These are phyloP conservation scores for Tillandsia fasciculata DNA, from an alignment of 176 grass and related monocot species.

Conservation along the genomic window DNA sequence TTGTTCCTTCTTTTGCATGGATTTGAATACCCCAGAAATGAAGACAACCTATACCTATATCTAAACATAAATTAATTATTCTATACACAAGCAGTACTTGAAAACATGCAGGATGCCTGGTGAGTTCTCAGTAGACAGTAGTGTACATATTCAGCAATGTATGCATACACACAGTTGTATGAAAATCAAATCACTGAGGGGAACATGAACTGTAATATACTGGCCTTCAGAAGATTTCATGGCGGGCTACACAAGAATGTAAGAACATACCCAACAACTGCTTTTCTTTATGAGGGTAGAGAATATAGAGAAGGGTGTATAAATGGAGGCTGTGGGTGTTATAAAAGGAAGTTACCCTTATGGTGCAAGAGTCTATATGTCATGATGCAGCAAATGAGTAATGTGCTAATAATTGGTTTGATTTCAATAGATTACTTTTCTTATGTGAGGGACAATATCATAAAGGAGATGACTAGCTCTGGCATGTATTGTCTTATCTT, in stretches of 20 bases:
- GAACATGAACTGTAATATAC: slow-evolving; percentile 1
- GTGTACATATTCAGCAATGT: background rate
- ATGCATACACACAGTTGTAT: background rate
- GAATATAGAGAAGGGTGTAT: background rate
- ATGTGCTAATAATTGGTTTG: background rate
- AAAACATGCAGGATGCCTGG: slow-evolving; percentile 1
- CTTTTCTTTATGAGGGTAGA: background rate
- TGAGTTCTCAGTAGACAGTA: background rate
- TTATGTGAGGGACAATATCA: background rate
- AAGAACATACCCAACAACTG: slow-evolving; percentile 8
- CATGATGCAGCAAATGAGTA: background rate
- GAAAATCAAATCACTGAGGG: no score
- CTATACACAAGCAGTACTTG: background rate
- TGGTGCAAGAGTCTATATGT: background rate
- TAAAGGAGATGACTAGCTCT: background rate
- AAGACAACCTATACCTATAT: background rate
- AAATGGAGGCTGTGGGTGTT: background rate
- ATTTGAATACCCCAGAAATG: background rate
- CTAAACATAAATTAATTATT: background rate
- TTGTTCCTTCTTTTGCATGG: slow-evolving; percentile 18
- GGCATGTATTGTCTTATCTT: background rate
- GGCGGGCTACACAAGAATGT: slow-evolving; percentile 4
- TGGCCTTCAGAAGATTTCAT: slow-evolving; percentile 8
- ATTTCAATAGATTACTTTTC: background rate
- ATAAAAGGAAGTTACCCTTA: background rate